Evolutionary conservation across 495 filamentous ascomycete genomes (phyloP).

Genomic region (Penicillium tannophilum): DNA sequence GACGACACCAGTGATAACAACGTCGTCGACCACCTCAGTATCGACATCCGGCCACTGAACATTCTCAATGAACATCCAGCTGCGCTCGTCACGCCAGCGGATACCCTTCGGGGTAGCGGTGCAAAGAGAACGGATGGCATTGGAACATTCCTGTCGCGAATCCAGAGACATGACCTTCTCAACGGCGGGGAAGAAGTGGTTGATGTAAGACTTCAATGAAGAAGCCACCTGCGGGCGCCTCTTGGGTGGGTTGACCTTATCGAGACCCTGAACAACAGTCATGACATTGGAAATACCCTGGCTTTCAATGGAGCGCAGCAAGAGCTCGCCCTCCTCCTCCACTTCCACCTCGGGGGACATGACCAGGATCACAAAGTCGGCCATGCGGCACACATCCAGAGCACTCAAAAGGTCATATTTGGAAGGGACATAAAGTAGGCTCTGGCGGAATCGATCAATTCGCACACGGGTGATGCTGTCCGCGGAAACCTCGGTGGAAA

Average conservation of each 20-base stretch:
- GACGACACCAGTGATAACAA: constrained; percentile 82
- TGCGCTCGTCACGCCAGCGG: constrained; percentile 88
- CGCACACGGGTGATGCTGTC: constrained; percentile 62
- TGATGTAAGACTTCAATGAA: constrained; percentile 87
- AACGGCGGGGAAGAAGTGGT: constrained; percentile 86
- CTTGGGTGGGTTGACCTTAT: constrained; percentile 76
- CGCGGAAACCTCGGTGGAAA: constrained; percentile 64
- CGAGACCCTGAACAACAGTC: constrained; percentile 75
- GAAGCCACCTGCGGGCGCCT: constrained; percentile 69
- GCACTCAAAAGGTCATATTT: constrained; percentile 69
- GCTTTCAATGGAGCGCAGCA: constrained; percentile 82
- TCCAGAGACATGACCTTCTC: constrained; percentile 87
- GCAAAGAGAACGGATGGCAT: constrained; percentile 86
- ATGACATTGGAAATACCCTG: constrained; percentile 90
- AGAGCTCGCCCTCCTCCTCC: constrained; percentile 75
- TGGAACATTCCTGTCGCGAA: constrained; percentile 83
- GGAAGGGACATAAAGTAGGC: constrained; percentile 77
- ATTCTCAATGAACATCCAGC: constrained; percentile 90
- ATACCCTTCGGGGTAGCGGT: constrained; percentile 89
- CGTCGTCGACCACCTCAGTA: constrained; percentile 48
- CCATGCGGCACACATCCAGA: constrained; percentile 82
- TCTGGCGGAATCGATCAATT: constrained; percentile 91
- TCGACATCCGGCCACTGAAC: constrained; percentile 65
- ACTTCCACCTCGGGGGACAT: constrained; percentile 81
- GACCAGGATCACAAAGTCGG: constrained; percentile 86